Evolutionary conservation across 2,329 filamentous ascomycete species (phyloP).

Genomic region (Verticillium zaregamsianum): DNA sequence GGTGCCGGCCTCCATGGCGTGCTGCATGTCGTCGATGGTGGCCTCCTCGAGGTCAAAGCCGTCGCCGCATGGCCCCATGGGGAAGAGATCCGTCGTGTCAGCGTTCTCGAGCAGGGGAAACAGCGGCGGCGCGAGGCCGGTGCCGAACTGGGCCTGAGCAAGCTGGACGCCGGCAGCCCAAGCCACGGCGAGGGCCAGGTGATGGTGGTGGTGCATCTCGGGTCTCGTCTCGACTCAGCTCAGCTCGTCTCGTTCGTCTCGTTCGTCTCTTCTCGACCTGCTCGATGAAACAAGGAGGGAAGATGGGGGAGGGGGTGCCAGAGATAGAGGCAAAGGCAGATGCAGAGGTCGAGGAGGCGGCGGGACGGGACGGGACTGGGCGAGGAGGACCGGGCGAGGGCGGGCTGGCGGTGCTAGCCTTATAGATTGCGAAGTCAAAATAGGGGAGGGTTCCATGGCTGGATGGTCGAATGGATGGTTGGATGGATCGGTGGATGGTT

Average conservation of each 20-base stretch:
- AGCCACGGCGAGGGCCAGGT: not conserved
- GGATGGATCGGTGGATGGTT: not conserved
- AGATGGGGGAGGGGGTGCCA: not conserved
- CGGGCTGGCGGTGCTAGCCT: not conserved
- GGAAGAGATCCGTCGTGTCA: constrained; percentile 42
- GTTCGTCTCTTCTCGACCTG: not conserved
- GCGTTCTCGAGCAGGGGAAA: constrained; percentile 31
- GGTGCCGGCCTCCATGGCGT: constrained; percentile 46
- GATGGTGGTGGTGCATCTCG: not conserved
- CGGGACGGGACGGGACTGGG: not conserved
- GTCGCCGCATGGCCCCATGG: constrained; percentile 55
- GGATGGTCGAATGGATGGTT: not conserved
- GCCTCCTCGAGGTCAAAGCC: constrained; percentile 63
- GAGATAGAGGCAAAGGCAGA: not conserved
- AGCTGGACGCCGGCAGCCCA: not conserved
- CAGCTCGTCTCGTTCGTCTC: too few relatives aligned
- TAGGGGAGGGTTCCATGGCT: too few relatives aligned
- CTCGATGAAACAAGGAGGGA: not conserved
- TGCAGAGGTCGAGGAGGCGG: not conserved
- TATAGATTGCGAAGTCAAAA: not conserved
- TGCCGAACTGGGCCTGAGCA: not conserved
- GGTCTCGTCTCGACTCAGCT: not conserved
- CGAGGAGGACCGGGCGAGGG: not conserved
- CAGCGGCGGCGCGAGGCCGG: constrained; percentile 20
- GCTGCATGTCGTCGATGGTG: constrained; percentile 64